Evolutionary conservation across 805 yeast genomes (phyloP).

Genomic region (Metschnikowia proteae): DNA sequence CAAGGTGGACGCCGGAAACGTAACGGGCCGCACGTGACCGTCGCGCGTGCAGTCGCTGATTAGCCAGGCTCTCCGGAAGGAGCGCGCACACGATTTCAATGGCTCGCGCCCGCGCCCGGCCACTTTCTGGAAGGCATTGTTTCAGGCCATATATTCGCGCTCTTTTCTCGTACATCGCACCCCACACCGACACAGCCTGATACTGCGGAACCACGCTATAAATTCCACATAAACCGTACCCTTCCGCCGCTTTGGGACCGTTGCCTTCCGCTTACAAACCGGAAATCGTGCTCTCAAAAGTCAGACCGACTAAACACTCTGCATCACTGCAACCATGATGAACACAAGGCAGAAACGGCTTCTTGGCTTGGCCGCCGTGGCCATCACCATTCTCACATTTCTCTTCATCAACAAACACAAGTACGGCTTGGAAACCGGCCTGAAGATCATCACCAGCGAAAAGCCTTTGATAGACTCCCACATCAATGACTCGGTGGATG

Average conservation of each 20-base stretch:
- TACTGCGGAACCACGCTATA: no score
- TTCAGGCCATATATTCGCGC: background rate
- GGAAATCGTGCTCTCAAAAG: no score
- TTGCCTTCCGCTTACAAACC: no score
- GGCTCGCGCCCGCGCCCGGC: background rate
- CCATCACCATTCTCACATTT: constrained; percentile 14
- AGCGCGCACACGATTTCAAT: no score
- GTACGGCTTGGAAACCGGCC: constrained; percentile 31
- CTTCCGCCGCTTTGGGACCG: no score
- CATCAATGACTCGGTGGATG: constrained; percentile 37
- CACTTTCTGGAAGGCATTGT: background rate
- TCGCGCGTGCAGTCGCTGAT: no score
- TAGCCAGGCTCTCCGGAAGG: no score
- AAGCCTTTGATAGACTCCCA: constrained; percentile 30
- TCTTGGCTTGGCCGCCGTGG: constrained; percentile 7
- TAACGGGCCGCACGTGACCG: no score
- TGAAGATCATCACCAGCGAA: constrained; percentile 11
- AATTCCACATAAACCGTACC: no score
- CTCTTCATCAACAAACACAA: constrained; percentile 31
- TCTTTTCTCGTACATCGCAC: constrained; percentile 2
- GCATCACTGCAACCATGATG: background rate
- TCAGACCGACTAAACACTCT: no score
- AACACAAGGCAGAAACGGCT: constrained; percentile 6
- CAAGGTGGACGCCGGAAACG: no score
- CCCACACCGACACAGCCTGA: background rate